phyloP scores from a whole-genome alignment of 1,284 basidiomycete genomes.

The Ceratorhiza oryzae-sativae region DNA sequence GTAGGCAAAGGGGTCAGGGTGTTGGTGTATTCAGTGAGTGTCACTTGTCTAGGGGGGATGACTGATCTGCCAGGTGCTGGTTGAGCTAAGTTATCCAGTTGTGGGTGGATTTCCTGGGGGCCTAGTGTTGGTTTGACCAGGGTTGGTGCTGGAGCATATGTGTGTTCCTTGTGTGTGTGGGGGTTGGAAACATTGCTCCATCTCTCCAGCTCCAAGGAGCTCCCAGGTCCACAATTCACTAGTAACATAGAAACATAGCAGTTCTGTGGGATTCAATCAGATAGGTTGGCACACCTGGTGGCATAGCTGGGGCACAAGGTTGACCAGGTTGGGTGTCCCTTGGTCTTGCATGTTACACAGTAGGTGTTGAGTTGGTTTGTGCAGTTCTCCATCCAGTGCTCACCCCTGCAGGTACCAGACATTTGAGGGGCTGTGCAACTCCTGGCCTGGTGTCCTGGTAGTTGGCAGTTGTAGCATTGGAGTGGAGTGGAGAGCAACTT shows the following conservation, averaged over 20 bases:
- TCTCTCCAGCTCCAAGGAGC: too few relatives aligned
- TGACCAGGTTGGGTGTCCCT: constrained; percentile 1
- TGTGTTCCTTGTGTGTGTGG: neutral
- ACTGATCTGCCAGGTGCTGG: neutral
- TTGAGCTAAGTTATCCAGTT: neutral
- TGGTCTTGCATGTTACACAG: constrained; percentile 14
- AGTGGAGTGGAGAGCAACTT: neutral
- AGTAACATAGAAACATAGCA: constrained; percentile 6
- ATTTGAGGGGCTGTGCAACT: neutral
- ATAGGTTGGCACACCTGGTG: neutral
- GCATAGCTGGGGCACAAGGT: constrained; percentile 4
- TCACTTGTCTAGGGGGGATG: neutral
- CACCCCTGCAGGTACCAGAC: constrained; percentile 1
- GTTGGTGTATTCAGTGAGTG: neutral
- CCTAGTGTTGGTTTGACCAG: neutral
- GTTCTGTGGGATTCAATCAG: neutral
- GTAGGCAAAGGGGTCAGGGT: neutral
- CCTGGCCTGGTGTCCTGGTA: neutral
- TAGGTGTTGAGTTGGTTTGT: neutral
- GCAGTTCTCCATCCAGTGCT: neutral
- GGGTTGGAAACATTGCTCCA: neutral
- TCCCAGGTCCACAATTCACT: constrained; percentile 4
- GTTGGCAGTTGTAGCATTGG: constrained; percentile 20
- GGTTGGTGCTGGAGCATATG: neutral
- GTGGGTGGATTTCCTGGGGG: neutral